A percentile compares a stretch with the other conserved stretches of the same genome.
Conservation (phyloP, 257 asterid species). For the Parsonsia alboflavescens region DNA sequence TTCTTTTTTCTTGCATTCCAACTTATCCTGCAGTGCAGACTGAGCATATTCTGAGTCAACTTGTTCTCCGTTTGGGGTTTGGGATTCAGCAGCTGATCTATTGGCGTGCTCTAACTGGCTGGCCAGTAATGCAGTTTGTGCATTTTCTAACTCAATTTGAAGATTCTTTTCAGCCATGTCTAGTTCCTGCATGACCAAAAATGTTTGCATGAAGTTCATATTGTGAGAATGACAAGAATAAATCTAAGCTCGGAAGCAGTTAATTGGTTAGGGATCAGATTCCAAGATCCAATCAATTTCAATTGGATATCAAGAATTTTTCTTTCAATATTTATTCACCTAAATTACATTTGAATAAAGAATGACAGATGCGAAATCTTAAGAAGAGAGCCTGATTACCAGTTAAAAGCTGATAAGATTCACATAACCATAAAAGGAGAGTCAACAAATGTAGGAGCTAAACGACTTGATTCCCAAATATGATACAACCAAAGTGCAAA, state of each 20-base stretch:
- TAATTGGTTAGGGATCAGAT: not conserved
- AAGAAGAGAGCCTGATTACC: not conserved
- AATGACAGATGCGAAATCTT: not conserved
- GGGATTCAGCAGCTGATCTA: slow-evolving; percentile 29
- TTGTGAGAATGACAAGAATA: not conserved
- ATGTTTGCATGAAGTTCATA: not conserved
- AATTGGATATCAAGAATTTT: not conserved
- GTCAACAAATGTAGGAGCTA: not conserved
- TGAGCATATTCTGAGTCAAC: slow-evolving; percentile 48
- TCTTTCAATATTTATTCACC: not conserved
- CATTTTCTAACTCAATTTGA: slow-evolving; percentile 49
- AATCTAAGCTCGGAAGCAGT: not conserved
- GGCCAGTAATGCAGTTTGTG: slow-evolving; percentile 22
- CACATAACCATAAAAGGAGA: not conserved
- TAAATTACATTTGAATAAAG: not conserved
- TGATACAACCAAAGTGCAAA: not conserved
- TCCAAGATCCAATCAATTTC: not conserved
- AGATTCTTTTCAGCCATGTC: slow-evolving; percentile 53
- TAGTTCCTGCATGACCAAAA: slow-evolving; percentile 47
- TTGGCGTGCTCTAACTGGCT: slow-evolving; percentile 35
- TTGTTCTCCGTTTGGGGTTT: slow-evolving; percentile 28
- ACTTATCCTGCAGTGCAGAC: slow-evolving; percentile 42
- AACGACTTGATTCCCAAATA: not conserved
- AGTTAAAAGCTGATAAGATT: not conserved
- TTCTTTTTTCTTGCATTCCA: slow-evolving; percentile 68